Evolutionary conservation across 2,329 filamentous ascomycete species (phyloP).

Genomic region (Parafenestella ontariensis): DNA sequence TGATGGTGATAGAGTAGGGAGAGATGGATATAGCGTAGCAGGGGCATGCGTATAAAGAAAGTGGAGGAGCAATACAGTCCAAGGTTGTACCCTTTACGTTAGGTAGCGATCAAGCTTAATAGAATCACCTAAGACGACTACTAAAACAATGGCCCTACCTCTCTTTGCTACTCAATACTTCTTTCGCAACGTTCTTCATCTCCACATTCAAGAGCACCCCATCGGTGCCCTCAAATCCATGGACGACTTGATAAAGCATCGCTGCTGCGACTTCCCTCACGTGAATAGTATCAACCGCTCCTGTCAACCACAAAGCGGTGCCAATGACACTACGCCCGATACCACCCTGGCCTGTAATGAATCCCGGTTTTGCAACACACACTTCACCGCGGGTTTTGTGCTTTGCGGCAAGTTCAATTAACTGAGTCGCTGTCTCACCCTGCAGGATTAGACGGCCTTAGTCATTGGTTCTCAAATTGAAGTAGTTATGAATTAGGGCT

Average conservation of each 20-base stretch:
- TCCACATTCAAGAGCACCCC: slow-evolving; percentile 56
- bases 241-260: slow-evolving; percentile 54
- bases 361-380: slow-evolving; percentile 52
- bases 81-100: no score
- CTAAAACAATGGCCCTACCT: no score
- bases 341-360: slow-evolving; percentile 48
- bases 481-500: neutral
- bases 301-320: slow-evolving; percentile 26
- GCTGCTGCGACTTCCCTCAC: slow-evolving; percentile 52
- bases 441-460: slow-evolving; percentile 23
- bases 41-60: no score
- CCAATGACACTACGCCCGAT: slow-evolving; percentile 22
- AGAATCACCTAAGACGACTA: no score
- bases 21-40: no score
- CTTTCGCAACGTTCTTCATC: slow-evolving; percentile 27
- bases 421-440: slow-evolving; percentile 57
- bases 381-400: slow-evolving; percentile 49
- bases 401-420: slow-evolving; percentile 53
- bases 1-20: no score
- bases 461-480: neutral
- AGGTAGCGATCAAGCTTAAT: no score
- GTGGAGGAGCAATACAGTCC: no score
- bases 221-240: slow-evolving; percentile 53
- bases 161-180: neutral
- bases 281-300: slow-evolving; percentile 43